Percentiles rank a stretch among this genome's conserved stretches.
These are phyloP conservation scores for Plasmopara halstedii DNA, from an alignment of 352 stramenopile species.

Conservation along the genomic window DNA sequence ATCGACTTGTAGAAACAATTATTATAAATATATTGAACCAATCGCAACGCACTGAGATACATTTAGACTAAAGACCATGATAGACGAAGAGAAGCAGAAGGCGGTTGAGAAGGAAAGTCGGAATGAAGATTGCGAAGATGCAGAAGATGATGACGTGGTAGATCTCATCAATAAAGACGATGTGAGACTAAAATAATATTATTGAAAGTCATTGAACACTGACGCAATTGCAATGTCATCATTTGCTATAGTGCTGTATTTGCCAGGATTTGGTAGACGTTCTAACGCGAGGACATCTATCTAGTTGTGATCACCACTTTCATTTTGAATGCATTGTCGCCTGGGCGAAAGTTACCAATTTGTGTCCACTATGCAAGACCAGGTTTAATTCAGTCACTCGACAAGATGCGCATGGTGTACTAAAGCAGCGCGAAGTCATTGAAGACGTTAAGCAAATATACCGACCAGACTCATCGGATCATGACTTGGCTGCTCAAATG, in stretches of 20 bases:
- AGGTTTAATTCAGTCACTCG: constrained; percentile 55
- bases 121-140: neutral
- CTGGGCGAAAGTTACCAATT: constrained; percentile 77
- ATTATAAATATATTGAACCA: constrained; percentile 2
- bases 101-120: constrained; percentile 6
- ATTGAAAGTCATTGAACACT: neutral
- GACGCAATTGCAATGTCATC: neutral
- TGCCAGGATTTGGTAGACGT: constrained; percentile 63
- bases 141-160: constrained; percentile 15
- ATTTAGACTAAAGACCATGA: no score
- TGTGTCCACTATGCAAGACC: constrained; percentile 76
- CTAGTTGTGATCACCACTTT: constrained; percentile 71
- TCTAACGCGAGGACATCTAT: constrained; percentile 44
- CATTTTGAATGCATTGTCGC: constrained; percentile 79
- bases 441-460: constrained; percentile 57
- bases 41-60: no score
- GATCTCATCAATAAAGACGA: constrained; percentile 32
- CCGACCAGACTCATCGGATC: constrained; percentile 45
- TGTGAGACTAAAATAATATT: constrained; percentile 6
- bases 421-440: constrained; percentile 33
- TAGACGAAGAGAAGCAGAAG: constrained; percentile 9
- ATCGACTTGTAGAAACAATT: constrained; percentile 5
- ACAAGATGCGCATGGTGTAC: constrained; percentile 26
- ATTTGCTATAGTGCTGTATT: constrained; percentile 59
- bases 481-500: constrained; percentile 62